These are phyloP conservation scores for Lipomyces yarrowii DNA, from an alignment of 1,139 yeast species.

Conservation along the genomic window DNA sequence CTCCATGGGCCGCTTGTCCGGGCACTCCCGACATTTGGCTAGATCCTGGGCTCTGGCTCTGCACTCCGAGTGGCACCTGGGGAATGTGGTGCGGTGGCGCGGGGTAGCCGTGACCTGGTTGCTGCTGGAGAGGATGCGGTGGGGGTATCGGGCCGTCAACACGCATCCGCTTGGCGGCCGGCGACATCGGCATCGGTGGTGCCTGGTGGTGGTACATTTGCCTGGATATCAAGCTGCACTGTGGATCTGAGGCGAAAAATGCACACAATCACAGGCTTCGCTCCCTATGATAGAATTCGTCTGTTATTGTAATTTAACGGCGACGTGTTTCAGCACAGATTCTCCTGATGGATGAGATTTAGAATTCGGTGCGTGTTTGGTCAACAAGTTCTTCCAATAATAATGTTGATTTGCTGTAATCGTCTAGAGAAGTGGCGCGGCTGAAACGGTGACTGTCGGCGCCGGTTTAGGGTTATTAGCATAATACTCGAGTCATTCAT, in stretches of 20 bases:
- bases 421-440: background rate
- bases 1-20: background rate
- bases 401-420: background rate
- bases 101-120: background rate
- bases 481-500: background rate
- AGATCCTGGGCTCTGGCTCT: background rate
- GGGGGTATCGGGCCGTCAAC: conserved; percentile 21
- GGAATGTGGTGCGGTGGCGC: conserved; percentile 10
- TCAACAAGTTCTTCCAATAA: background rate
- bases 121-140: conserved; percentile 3
- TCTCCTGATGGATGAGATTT: background rate
- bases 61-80: conserved; percentile 5
- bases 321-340: background rate
- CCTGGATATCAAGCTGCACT: background rate
- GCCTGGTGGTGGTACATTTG: conserved; percentile 28
- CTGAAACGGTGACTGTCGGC: background rate
- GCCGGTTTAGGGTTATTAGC: background rate
- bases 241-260: background rate
- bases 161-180: conserved; percentile 23
- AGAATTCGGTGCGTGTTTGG: background rate
- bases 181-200: conserved; percentile 25
- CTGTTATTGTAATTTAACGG: background rate
- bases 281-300: background rate
- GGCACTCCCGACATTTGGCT: background rate
- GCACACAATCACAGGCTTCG: background rate